These are phyloP conservation scores for Daedalea quercina DNA, from an alignment of 768 basidiomycete genomes.

Conservation along the genomic window DNA sequence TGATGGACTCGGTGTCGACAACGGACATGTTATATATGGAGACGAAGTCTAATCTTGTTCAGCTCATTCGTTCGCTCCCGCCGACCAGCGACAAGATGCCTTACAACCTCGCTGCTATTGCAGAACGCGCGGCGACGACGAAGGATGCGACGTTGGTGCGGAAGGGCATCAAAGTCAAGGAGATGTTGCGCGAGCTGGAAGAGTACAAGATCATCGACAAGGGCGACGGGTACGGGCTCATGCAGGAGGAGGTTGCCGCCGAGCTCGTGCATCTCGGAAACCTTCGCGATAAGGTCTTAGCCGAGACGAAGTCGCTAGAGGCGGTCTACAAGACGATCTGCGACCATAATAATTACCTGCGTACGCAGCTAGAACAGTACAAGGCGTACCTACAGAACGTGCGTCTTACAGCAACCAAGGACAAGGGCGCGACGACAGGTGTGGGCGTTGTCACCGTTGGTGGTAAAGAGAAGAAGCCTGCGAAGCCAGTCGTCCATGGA, in stretches of 20 bases:
- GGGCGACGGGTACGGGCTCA: conserved; percentile 80
- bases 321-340: conserved; percentile 99
- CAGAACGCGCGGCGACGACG: conserved; percentile 93
- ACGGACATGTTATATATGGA: conserved; percentile 99
- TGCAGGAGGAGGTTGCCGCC: conserved; percentile 95
- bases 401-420: conserved; percentile 80
- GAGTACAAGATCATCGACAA: conserved; percentile 82
- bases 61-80: conserved; percentile 92
- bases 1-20: conserved; percentile 96
- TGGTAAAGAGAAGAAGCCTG: conserved; percentile 93
- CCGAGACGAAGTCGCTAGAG: conserved; percentile 89
- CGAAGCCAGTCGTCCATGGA: conserved; percentile 81
- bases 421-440: conserved; percentile 80
- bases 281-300: conserved; percentile 87
- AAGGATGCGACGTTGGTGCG: conserved; percentile 95
- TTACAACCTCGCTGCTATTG: conserved; percentile 81
- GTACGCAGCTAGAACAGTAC: conserved; percentile 96
- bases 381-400: conserved; percentile 99
- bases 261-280: conserved; percentile 97
- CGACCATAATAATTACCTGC: conserved; percentile 97
- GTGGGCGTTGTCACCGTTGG: conserved; percentile 95
- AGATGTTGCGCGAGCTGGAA: conserved; percentile 95
- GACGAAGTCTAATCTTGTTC: conserved; percentile 98
- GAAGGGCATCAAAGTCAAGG: conserved; percentile 98
- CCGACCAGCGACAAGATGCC: conserved; percentile 78